A percentile compares a stretch with the other conserved stretches of the same genome.
Conservation (phyloP, 495 filamentous ascomycete genomes). For the Penicillium turbatum region DNA sequence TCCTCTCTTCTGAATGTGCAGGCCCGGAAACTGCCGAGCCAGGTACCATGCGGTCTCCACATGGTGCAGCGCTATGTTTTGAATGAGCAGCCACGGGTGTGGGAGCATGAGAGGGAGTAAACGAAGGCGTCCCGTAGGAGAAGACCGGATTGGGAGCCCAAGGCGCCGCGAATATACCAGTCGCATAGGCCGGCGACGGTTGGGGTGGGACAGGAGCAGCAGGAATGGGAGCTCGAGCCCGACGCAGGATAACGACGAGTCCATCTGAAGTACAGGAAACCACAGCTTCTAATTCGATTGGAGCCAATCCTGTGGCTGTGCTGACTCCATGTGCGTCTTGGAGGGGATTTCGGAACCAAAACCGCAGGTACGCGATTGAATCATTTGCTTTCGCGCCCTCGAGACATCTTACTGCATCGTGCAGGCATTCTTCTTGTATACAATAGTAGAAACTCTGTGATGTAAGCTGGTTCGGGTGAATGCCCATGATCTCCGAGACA, state of each 20-base stretch:
- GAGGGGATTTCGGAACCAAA: slow-evolving; percentile 75
- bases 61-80: neutral
- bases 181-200: slow-evolving; percentile 38
- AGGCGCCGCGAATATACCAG: slow-evolving; percentile 73
- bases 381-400: slow-evolving; percentile 90
- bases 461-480: slow-evolving; percentile 38
- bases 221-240: slow-evolving; percentile 67
- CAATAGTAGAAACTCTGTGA: slow-evolving; percentile 27
- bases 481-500: slow-evolving; percentile 65
- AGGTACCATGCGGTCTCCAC: neutral
- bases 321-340: slow-evolving; percentile 34
- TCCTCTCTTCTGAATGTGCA: slow-evolving; percentile 7
- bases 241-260: slow-evolving; percentile 76
- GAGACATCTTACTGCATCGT: slow-evolving; percentile 69
- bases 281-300: slow-evolving; percentile 76
- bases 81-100: slow-evolving; percentile 27
- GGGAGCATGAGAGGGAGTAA: slow-evolving; percentile 7
- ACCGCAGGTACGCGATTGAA: slow-evolving; percentile 90
- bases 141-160: slow-evolving; percentile 64
- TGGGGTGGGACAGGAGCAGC: slow-evolving; percentile 38
- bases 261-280: slow-evolving; percentile 89
- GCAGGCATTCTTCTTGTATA: slow-evolving; percentile 48
- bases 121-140: slow-evolving; percentile 22
- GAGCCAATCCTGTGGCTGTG: neutral
- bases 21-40: neutral